Evolutionary conservation across 176 grass and related monocot genomes (phyloP).

Genomic region (Musa itinerans): DNA sequence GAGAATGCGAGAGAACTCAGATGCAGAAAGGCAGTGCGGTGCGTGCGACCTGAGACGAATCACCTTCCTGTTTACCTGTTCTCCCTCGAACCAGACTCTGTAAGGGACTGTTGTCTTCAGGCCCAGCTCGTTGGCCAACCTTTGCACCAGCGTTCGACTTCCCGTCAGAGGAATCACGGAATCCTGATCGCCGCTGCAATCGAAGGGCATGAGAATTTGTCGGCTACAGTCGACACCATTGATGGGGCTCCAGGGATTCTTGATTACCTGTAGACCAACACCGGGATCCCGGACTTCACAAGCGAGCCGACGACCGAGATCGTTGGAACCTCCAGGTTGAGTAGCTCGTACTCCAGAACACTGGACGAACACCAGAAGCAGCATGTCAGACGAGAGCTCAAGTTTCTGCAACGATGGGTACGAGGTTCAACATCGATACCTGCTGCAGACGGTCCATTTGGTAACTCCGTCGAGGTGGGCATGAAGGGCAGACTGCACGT

Average conservation of each 20-base stretch:
- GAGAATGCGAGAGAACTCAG: background rate
- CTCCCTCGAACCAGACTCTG: slow-evolving; percentile 80
- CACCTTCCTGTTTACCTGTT: slow-evolving; percentile 39
- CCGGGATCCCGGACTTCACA: slow-evolving; percentile 53
- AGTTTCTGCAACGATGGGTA: background rate
- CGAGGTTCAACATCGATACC: slow-evolving; percentile 24
- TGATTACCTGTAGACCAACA: slow-evolving; percentile 82
- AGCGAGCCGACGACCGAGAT: slow-evolving; percentile 63
- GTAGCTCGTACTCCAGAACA: slow-evolving; percentile 75
- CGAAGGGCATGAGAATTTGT: background rate
- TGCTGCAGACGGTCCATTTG: slow-evolving; percentile 83
- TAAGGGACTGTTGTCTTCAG: slow-evolving; percentile 63
- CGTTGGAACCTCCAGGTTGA: slow-evolving; percentile 78
- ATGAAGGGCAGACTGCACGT: slow-evolving; percentile 66
- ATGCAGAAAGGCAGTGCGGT: too few species aligned
- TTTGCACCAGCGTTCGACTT: slow-evolving; percentile 70
- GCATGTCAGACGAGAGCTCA: background rate
- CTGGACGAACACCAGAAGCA: slow-evolving; percentile 20
- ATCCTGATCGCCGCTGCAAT: slow-evolving; percentile 77
- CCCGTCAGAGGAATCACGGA: slow-evolving; percentile 87
- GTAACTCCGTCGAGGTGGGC: slow-evolving; percentile 49
- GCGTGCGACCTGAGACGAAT: too few species aligned
- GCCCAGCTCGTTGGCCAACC: slow-evolving; percentile 53
- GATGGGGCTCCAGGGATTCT: background rate
- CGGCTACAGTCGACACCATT: background rate